Percentiles rank a stretch among this genome's conserved stretches.
Evolutionary conservation across 2,329 filamentous ascomycete genomes (phyloP).

Genomic region (Dichotomopilus funicola): DNA sequence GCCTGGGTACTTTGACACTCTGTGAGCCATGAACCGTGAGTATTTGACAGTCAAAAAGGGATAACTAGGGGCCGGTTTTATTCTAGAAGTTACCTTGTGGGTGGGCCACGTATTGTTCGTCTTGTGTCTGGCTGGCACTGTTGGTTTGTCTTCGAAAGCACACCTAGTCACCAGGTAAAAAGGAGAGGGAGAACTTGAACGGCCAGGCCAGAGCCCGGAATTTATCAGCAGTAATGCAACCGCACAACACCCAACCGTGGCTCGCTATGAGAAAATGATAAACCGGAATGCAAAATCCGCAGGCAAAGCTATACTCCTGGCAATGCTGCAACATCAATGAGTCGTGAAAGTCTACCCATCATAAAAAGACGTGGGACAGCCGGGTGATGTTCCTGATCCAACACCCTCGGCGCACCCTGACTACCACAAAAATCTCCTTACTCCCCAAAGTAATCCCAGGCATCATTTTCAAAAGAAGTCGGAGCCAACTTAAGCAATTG

Average conservation of each 20-base stretch:
- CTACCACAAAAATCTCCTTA: background rate
- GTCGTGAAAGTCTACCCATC: constrained; percentile 8
- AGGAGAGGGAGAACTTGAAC: too few relatives aligned
- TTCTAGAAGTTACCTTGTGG: too few relatives aligned
- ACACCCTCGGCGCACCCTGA: background rate
- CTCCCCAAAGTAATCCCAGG: background rate
- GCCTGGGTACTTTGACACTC: too few relatives aligned
- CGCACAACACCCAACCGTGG: background rate
- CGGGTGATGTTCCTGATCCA: too few relatives aligned
- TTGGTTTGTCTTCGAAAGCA: too few relatives aligned
- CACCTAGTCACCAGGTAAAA: too few relatives aligned
- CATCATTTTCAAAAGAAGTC: background rate
- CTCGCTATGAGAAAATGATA: constrained; percentile 2
- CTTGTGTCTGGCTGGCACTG: too few relatives aligned
- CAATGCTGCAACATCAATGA: background rate
- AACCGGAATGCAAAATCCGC: background rate
- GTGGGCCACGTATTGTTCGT: too few relatives aligned
- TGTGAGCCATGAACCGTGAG: too few relatives aligned
- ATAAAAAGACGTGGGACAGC: background rate
- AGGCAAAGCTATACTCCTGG: background rate
- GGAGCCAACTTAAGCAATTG: background rate
- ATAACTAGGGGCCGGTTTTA: too few relatives aligned
- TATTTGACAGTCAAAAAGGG: too few relatives aligned
- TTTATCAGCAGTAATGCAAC: background rate
- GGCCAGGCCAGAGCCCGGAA: background rate